Conservation (phyloP, 2,329 filamentous ascomycete genomes). For the Phoma herbarum region DNA sequence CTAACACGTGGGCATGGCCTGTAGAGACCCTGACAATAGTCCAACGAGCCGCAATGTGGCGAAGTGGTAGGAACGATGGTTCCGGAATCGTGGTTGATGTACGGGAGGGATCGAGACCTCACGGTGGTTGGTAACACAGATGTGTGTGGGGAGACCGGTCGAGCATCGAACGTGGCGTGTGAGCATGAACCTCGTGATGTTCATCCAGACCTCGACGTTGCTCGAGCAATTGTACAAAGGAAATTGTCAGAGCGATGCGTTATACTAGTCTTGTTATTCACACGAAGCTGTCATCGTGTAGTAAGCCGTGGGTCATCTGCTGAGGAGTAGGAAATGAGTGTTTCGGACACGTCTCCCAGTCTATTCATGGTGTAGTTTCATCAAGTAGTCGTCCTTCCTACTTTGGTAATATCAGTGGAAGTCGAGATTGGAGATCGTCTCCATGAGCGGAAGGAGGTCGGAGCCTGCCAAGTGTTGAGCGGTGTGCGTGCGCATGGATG, state of each 20-base stretch:
- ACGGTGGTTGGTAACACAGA: slow-evolving; percentile 12
- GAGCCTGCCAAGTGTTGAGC: not conserved
- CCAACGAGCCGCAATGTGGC: slow-evolving; percentile 16
- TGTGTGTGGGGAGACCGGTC: slow-evolving; percentile 8
- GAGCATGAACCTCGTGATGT: slow-evolving; percentile 1
- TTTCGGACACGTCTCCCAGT: slow-evolving; percentile 12
- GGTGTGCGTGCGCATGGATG: not conserved
- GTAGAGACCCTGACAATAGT: slow-evolving; percentile 13
- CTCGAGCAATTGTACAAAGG: not conserved
- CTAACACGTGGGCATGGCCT: slow-evolving; percentile 21
- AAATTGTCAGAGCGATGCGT: slow-evolving; percentile 9
- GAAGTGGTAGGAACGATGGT: slow-evolving; percentile 14
- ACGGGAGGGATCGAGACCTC: slow-evolving; percentile 15
- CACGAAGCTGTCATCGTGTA: not conserved
- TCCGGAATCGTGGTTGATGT: slow-evolving; percentile 22
- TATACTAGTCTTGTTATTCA: not conserved
- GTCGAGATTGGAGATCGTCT: slow-evolving; percentile 18
- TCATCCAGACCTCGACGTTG: not conserved
- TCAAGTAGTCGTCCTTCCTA: slow-evolving; percentile 14
- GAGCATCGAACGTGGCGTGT: not conserved
- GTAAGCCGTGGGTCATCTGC: slow-evolving; percentile 5
- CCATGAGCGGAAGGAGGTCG: slow-evolving; percentile 18
- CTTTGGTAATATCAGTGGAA: slow-evolving; percentile 17
- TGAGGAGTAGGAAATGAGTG: slow-evolving; percentile 12
- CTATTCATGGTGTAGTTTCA: slow-evolving; percentile 7